These are phyloP conservation scores for Dryas octopetala DNA, from an alignment of 306 rosid species.

Conservation along the genomic window DNA sequence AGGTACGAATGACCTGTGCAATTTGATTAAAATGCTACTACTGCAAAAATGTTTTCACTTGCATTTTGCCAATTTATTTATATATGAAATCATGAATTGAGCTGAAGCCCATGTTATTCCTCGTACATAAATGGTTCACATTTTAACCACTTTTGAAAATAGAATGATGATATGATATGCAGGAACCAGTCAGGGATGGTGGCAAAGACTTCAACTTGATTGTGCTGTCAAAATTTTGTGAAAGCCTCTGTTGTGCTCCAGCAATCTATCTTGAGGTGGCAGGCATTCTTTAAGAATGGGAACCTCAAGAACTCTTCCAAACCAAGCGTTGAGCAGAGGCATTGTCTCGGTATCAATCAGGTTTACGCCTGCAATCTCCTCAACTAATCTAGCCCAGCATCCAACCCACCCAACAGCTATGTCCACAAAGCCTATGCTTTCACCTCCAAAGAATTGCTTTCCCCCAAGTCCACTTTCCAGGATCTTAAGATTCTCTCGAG, in stretches of 20 bases:
- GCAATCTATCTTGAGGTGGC: slow-evolving; percentile 40
- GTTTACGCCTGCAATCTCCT: slow-evolving; percentile 34
- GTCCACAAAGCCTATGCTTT: slow-evolving; percentile 43
- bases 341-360: slow-evolving; percentile 36
- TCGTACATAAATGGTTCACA: neutral
- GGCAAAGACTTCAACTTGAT: slow-evolving; percentile 33
- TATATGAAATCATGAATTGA: neutral
- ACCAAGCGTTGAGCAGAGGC: slow-evolving; percentile 44
- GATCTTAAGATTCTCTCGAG: slow-evolving; percentile 40
- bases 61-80: neutral
- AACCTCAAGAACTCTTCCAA: slow-evolving; percentile 29
- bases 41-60: neutral
- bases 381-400: slow-evolving; percentile 27
- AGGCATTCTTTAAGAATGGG: slow-evolving; percentile 37
- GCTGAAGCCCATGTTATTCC: neutral
- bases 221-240: slow-evolving; percentile 27
- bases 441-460: slow-evolving; percentile 46
- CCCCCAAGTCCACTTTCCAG: slow-evolving; percentile 43
- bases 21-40: neutral
- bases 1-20: neutral
- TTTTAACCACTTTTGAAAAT: neutral
- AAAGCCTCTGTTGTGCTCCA: slow-evolving; percentile 23
- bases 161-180: neutral
- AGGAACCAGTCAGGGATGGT: neutral
- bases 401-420: slow-evolving; percentile 50